phyloP scores from a whole-genome alignment of 2,329 filamentous ascomycete species.

The Xylaria sp. region DNA sequence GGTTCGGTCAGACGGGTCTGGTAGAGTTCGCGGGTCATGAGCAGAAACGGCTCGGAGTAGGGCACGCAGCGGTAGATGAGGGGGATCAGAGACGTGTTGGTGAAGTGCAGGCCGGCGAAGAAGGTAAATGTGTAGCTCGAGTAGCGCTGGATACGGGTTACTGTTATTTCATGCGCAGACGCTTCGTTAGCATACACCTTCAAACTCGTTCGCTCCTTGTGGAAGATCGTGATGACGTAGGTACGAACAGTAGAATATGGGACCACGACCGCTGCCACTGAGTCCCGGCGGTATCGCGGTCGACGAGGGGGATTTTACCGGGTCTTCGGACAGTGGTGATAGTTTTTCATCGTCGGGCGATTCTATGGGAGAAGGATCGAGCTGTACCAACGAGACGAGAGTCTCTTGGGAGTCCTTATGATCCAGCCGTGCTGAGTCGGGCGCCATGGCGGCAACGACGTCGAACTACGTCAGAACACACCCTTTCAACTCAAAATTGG shows the following conservation, averaged over 20 bases:
- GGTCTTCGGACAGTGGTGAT: constrained; percentile 53
- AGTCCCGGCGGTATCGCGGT: constrained; percentile 65
- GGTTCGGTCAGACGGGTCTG: constrained; percentile 85
- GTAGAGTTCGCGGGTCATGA: constrained; percentile 92
- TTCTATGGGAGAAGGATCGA: constrained; percentile 85
- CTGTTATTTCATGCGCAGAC: constrained; percentile 18
- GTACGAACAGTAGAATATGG: constrained; percentile 78
- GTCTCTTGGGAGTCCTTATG: constrained; percentile 63
- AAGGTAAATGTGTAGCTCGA: constrained; percentile 85
- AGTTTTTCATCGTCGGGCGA: constrained; percentile 64
- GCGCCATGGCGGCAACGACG: constrained; percentile 38
- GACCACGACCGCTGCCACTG: constrained; percentile 71
- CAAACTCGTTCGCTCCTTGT: too few relatives aligned
- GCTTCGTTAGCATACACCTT: not conserved
- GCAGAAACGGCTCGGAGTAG: constrained; percentile 83
- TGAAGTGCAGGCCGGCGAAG: constrained; percentile 80
- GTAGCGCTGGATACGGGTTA: constrained; percentile 80
- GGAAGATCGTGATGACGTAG: not conserved
- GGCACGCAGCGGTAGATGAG: constrained; percentile 77
- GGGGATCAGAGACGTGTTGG: constrained; percentile 85
- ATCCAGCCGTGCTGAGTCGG: constrained; percentile 52
- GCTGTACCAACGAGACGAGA: constrained; percentile 74
- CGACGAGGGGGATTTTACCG: constrained; percentile 48
- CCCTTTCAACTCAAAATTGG: not conserved
- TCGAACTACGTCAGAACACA: not conserved